phyloP scores from a whole-genome alignment of 2,329 filamentous ascomycete species.

The Onygenales sp. region DNA sequence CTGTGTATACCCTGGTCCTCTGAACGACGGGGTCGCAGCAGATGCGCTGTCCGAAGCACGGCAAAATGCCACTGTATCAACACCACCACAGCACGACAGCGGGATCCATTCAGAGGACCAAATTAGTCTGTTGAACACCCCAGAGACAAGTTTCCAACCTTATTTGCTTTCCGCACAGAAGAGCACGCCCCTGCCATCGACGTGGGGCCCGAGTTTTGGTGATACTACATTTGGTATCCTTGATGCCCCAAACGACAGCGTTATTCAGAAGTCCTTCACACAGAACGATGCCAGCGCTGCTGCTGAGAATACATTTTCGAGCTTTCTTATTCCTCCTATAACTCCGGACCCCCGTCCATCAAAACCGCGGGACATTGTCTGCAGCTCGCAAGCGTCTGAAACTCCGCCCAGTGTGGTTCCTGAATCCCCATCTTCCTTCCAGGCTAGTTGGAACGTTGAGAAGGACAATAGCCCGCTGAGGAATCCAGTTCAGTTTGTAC shows the following conservation, averaged over 20 bases:
- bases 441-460: slow-evolving; percentile 2
- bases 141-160: background rate
- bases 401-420: slow-evolving; percentile 31
- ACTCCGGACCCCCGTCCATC: background rate
- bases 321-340: background rate
- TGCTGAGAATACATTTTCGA: background rate
- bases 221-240: background rate
- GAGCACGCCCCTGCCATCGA: background rate
- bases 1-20: slow-evolving; percentile 8
- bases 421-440: slow-evolving; percentile 26
- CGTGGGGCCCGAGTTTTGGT: slow-evolving; percentile 1
- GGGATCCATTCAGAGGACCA: background rate
- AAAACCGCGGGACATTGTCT: background rate
- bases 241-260: background rate
- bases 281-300: background rate
- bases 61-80: background rate
- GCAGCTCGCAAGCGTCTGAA: slow-evolving; percentile 6
- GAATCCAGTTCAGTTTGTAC: slow-evolving; percentile 1
- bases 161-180: background rate
- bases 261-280: background rate
- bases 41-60: background rate
- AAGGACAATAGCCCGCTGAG: background rate
- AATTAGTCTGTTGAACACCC: too few relatives aligned
- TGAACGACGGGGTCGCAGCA: background rate
- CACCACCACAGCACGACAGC: background rate